Conservation (phyloP, 2,329 filamentous ascomycete species). For the Exophiala dermatitidis region DNA sequence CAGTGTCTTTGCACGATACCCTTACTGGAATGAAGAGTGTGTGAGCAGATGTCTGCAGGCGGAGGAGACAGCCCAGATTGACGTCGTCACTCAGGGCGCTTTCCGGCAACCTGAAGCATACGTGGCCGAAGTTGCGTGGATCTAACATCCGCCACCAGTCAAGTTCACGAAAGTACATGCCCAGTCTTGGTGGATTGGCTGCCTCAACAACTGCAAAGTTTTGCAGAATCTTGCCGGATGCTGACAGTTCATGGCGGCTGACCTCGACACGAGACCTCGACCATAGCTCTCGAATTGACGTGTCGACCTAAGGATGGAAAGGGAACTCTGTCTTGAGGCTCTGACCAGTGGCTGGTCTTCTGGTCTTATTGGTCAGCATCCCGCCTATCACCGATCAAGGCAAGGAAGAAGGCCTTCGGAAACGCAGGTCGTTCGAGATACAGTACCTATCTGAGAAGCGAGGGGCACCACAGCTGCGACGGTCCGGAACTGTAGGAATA, state of each 20-base stretch:
- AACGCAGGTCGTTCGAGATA: background rate
- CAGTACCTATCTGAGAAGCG: background rate
- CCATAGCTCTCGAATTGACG: background rate
- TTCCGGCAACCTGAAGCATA: too few relatives aligned
- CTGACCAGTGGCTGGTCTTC: background rate
- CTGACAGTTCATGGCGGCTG: background rate
- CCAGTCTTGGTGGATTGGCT: too few relatives aligned
- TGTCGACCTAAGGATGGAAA: background rate
- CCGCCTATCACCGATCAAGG: background rate
- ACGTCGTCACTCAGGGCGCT: too few relatives aligned
- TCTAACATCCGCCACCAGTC: too few relatives aligned
- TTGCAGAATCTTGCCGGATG: background rate
- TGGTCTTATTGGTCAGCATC: background rate
- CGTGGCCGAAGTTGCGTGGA: too few relatives aligned
- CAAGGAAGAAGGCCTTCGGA: background rate
- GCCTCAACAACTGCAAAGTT: too few relatives aligned
- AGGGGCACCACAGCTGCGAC: background rate
- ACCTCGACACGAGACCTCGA: background rate
- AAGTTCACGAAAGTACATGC: too few relatives aligned
- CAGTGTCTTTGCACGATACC: too few relatives aligned
- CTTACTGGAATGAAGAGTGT: too few relatives aligned
- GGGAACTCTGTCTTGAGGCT: background rate
- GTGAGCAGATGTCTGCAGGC: too few relatives aligned
- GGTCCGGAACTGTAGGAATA: background rate
- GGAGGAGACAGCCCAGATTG: too few relatives aligned